Evolutionary conservation across 106 monocot species (phyloP).

Genomic region (Platanthera guangdongensis): DNA sequence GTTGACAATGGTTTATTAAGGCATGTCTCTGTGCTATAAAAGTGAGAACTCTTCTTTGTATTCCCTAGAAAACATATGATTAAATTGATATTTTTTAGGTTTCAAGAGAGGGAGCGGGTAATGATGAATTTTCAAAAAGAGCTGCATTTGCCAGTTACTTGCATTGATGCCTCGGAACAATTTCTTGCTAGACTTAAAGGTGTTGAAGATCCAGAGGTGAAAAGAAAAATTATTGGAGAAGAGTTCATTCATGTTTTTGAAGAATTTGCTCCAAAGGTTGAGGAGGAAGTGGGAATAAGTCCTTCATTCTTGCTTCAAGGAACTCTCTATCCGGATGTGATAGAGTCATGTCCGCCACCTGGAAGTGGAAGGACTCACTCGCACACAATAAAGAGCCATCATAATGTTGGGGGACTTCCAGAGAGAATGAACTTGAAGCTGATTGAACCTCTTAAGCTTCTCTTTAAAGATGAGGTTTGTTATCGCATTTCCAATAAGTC

Average conservation of each 20-base stretch:
- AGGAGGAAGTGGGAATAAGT: slow-evolving; percentile 48
- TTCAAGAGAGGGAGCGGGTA: slow-evolving; percentile 84
- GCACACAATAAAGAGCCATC: slow-evolving; percentile 97
- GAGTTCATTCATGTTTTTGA: slow-evolving; percentile 91
- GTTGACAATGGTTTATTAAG: slow-evolving; percentile 97
- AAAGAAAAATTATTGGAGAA: slow-evolving; percentile 89
- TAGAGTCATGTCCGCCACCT: slow-evolving; percentile 95
- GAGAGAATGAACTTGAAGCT: slow-evolving; percentile 90
- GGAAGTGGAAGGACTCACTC: slow-evolving; percentile 92
- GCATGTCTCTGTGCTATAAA: slow-evolving; percentile 13
- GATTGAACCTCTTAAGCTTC: slow-evolving; percentile 91
- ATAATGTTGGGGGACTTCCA: slow-evolving; percentile 98
- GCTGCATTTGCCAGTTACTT: slow-evolving; percentile 90
- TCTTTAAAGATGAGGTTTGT: slow-evolving; percentile 86
- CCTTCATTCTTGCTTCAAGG: slow-evolving; percentile 84
- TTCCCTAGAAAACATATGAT: neutral
- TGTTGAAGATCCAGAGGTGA: slow-evolving; percentile 80
- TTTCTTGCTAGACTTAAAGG: slow-evolving; percentile 86
- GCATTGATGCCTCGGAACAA: slow-evolving; percentile 74
- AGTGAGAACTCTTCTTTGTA: neutral
- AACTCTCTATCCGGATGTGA: slow-evolving; percentile 96
- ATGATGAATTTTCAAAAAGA: slow-evolving; percentile 86
- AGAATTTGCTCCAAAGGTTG: slow-evolving; percentile 74
- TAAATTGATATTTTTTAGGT: slow-evolving; percentile 35
- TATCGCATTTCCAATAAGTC: neutral